Evolutionary conservation across 1,284 basidiomycete species (phyloP).

Genomic region (Sparassis latifolia): DNA sequence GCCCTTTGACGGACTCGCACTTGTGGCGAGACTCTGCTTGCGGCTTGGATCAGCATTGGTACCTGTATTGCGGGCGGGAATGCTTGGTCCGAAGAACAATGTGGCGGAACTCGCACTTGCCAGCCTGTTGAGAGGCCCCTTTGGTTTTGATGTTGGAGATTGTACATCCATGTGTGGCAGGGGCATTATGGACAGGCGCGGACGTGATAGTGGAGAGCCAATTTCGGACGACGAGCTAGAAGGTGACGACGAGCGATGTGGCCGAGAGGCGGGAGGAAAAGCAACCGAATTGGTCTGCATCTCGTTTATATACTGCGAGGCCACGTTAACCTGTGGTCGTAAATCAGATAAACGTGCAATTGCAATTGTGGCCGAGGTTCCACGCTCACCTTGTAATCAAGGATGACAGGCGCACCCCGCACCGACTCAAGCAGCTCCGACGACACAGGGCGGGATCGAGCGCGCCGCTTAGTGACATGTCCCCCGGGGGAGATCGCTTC

Average conservation of each 20-base stretch:
- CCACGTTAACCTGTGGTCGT: constrained; percentile 4
- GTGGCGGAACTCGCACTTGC: constrained; percentile 50
- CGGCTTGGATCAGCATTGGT: constrained; percentile 11
- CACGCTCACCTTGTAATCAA: too few relatives aligned
- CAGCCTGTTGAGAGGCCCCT: constrained; percentile 26
- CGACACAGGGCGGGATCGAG: constrained; percentile 61
- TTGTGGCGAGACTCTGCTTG: constrained; percentile 12
- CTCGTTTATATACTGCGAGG: constrained; percentile 17
- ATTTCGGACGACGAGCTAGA: constrained; percentile 21
- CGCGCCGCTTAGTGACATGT: constrained; percentile 64
- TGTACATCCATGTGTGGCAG: constrained; percentile 23
- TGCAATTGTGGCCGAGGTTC: too few relatives aligned
- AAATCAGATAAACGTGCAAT: neutral
- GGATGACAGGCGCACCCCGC: constrained; percentile 23
- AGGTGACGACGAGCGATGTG: constrained; percentile 18
- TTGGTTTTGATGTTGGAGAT: constrained; percentile 15
- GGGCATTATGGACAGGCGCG: constrained; percentile 15
- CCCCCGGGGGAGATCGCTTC: constrained; percentile 68
- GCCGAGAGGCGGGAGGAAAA: constrained; percentile 22
- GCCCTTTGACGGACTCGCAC: neutral
- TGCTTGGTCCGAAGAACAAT: constrained; percentile 66
- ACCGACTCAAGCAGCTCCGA: constrained; percentile 52
- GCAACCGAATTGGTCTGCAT: constrained; percentile 17
- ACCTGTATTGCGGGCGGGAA: constrained; percentile 23
- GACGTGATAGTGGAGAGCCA: constrained; percentile 20